Evolutionary conservation across 345 rosid species (phyloP).

Genomic region (Acer negundo): DNA sequence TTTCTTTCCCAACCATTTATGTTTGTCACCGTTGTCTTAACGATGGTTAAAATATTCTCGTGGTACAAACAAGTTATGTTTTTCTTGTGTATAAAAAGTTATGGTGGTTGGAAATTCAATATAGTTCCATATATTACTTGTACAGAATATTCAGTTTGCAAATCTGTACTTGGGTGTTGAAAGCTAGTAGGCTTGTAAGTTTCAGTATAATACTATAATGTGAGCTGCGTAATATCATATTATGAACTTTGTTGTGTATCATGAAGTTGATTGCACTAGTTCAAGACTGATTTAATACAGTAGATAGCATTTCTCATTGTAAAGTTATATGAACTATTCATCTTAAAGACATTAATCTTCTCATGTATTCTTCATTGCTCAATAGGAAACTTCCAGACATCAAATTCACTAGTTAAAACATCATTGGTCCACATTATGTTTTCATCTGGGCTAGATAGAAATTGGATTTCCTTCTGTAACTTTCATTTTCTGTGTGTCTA

Average conservation of each 20-base stretch:
- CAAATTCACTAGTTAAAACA: background rate
- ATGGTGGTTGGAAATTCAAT: background rate
- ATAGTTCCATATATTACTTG: background rate
- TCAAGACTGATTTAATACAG: background rate
- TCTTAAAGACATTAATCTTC: background rate
- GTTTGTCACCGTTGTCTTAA: background rate
- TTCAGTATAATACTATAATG: background rate
- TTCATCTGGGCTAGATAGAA: background rate
- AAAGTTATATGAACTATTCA: background rate
- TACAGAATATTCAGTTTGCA: background rate
- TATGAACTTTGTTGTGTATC: background rate
- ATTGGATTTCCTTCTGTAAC: background rate
- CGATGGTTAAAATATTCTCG: background rate
- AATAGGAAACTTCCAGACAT: background rate
- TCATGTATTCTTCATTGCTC: background rate
- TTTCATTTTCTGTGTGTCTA: slow-evolving; percentile 24
- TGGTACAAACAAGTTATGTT: slow-evolving; percentile 9
- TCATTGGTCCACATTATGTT: background rate
- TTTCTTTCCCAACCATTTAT: slow-evolving; percentile 26
- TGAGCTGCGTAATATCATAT: background rate
- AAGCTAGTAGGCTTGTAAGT: background rate
- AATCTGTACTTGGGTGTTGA: background rate
- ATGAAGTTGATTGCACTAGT: background rate
- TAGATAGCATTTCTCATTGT: background rate
- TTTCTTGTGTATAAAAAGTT: slow-evolving; percentile 1